Evolutionary conservation across 208 protist species (phyloP).

Genomic region (Leishmania arabica): DNA sequence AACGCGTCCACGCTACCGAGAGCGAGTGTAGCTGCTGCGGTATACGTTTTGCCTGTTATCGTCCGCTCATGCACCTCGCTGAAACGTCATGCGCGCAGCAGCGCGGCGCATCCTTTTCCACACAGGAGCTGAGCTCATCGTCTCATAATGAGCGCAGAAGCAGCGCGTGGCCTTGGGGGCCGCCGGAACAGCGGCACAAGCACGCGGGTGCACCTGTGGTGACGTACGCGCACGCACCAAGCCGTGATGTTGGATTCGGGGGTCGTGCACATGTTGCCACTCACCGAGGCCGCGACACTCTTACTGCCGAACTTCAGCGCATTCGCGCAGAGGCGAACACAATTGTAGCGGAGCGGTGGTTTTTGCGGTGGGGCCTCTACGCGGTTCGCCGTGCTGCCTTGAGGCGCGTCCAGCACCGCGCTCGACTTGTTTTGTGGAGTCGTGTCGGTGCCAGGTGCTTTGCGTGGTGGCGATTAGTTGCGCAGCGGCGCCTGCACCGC

Average conservation of each 20-base stretch:
- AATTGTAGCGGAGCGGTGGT: constrained; percentile 5
- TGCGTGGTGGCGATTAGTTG: constrained; percentile 30
- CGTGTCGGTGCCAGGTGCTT: constrained; percentile 26
- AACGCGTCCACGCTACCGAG: neutral
- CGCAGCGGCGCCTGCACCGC: constrained; percentile 26
- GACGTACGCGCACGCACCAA: neutral
- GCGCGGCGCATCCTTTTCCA: neutral
- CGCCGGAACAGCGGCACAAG: neutral
- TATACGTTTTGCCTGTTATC: neutral
- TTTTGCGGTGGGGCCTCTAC: constrained; percentile 24
- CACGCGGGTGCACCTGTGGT: neutral
- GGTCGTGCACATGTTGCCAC: neutral
- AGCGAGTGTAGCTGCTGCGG: neutral
- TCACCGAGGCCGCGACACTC: neutral
- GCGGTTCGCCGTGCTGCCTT: constrained; percentile 21
- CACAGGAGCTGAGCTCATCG: neutral
- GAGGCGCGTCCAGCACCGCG: constrained; percentile 11
- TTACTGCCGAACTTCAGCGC: constrained; percentile 23
- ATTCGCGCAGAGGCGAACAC: constrained; percentile 17
- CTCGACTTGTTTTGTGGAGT: constrained; percentile 10
- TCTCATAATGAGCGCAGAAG: neutral
- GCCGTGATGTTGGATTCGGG: neutral
- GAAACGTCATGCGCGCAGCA: constrained; percentile 4
- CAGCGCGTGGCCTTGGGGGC: neutral
- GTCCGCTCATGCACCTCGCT: constrained; percentile 9